These are phyloP conservation scores for Sporobolomyces roseus DNA, from an alignment of 768 basidiomycete species.

Conservation along the genomic window DNA sequence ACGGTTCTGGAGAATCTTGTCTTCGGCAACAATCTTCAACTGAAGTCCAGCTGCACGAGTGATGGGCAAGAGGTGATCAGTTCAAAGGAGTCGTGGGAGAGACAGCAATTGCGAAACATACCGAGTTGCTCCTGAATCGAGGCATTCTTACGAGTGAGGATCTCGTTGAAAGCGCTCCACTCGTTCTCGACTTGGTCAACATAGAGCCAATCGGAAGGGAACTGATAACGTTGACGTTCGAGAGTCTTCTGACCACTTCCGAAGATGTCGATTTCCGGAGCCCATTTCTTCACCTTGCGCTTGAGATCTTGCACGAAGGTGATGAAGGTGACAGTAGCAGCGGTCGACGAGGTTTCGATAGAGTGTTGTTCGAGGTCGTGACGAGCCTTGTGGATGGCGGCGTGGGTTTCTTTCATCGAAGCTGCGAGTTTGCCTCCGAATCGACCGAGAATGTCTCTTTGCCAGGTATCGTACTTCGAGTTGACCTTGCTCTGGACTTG, in stretches of 20 bases:
- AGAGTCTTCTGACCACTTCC: slow-evolving; percentile 93
- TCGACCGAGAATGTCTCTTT: slow-evolving; percentile 83
- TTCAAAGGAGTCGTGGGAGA: neutral
- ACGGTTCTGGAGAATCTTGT: slow-evolving; percentile 95
- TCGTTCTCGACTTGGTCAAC: slow-evolving; percentile 95
- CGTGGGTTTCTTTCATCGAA: slow-evolving; percentile 97
- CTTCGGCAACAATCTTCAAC: slow-evolving; percentile 98
- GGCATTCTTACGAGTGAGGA: slow-evolving; percentile 94
- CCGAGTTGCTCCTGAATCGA: slow-evolving; percentile 97
- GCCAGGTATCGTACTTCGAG: slow-evolving; percentile 98
- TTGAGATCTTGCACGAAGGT: slow-evolving; percentile 99
- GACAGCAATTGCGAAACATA: slow-evolving; percentile 50
- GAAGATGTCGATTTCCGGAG: slow-evolving; percentile 90
- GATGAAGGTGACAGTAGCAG: slow-evolving; percentile 96
- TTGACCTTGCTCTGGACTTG: slow-evolving; percentile 96
- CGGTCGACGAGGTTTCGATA: slow-evolving; percentile 89
- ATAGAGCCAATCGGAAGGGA: slow-evolving; percentile 95
- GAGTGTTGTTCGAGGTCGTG: slow-evolving; percentile 95
- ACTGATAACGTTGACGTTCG: slow-evolving; percentile 93
- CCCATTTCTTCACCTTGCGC: slow-evolving; percentile 94
- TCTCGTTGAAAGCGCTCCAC: slow-evolving; percentile 98
- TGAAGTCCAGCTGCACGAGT: slow-evolving; percentile 75
- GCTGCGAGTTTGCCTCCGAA: slow-evolving; percentile 90
- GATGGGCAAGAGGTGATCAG: no score
- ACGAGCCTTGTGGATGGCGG: slow-evolving; percentile 82